Conservation (phyloP, 352 stramenopile species). For the Phytopythium vexans region DNA sequence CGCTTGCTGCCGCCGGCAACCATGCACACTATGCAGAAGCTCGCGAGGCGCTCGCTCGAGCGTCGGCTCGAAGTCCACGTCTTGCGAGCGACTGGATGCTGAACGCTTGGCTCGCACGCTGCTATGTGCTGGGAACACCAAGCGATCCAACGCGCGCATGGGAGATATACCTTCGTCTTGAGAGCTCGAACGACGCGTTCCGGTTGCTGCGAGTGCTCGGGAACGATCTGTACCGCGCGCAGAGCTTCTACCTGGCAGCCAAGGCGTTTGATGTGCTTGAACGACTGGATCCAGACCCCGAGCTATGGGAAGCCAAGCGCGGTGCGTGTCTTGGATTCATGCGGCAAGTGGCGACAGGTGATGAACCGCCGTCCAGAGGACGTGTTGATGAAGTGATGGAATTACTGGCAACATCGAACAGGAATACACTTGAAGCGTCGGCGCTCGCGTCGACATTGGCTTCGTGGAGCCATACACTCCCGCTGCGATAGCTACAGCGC, state of each 20-base stretch:
- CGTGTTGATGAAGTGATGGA: constrained; percentile 45
- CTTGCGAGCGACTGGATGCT: constrained; percentile 8
- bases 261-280: constrained; percentile 80
- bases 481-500: neutral
- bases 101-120: constrained; percentile 55
- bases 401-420: constrained; percentile 39
- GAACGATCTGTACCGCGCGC: constrained; percentile 60
- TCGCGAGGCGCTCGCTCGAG: constrained; percentile 50
- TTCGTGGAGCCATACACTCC: constrained; percentile 29
- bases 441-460: constrained; percentile 36
- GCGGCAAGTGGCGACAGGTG: constrained; percentile 39
- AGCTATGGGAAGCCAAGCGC: constrained; percentile 78
- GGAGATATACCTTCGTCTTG: constrained; percentile 63
- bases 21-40: constrained; percentile 30
- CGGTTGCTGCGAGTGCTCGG: constrained; percentile 59
- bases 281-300: constrained; percentile 51
- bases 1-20: constrained; percentile 40
- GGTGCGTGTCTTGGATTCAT: constrained; percentile 68
- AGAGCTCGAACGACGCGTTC: constrained; percentile 42
- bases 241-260: constrained; percentile 57
- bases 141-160: constrained; percentile 35
- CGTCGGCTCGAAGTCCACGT: constrained; percentile 16
- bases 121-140: constrained; percentile 33
- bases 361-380: constrained; percentile 10
- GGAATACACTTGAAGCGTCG: constrained; percentile 48